phyloP scores from a whole-genome alignment of 1,284 basidiomycete genomes.

The Ceraceosorus bombacis region DNA sequence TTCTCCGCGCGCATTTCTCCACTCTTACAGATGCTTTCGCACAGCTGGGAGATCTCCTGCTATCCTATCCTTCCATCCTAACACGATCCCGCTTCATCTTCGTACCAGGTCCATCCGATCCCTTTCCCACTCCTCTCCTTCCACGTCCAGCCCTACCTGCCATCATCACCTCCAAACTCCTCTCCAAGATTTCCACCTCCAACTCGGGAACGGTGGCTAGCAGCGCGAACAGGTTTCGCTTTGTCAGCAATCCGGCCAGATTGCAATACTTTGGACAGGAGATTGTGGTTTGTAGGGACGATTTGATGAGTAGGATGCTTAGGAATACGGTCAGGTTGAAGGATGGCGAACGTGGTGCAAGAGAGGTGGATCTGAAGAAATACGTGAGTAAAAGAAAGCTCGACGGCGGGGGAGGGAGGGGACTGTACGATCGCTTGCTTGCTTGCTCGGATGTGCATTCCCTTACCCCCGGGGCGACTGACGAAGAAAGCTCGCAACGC shows the following conservation, averaged over 20 bases:
- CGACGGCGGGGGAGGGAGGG: too few relatives aligned
- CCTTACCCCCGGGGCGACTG: too few relatives aligned
- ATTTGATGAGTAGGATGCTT: conserved; percentile 87
- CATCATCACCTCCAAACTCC: conserved; percentile 58
- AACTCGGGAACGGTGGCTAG: conserved; percentile 14
- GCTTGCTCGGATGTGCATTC: too few relatives aligned
- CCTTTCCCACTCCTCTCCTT: conserved; percentile 60
- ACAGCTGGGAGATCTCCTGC: conserved; percentile 72
- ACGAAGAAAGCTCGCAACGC: too few relatives aligned
- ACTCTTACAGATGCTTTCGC: conserved; percentile 68
- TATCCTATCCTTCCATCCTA: conserved; percentile 68
- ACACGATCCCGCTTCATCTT: conserved; percentile 80
- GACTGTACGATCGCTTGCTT: too few relatives aligned
- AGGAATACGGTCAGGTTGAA: conserved; percentile 57
- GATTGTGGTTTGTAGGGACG: conserved; percentile 86
- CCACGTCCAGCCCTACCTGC: conserved; percentile 58
- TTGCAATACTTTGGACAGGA: conserved; percentile 94
- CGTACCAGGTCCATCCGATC: conserved; percentile 85
- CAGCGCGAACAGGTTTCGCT: conserved; percentile 44
- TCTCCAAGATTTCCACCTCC: conserved; percentile 4
- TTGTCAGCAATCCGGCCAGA: conserved; percentile 86
- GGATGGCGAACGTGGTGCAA: conserved; percentile 21
- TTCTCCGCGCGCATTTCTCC: conserved; percentile 3
- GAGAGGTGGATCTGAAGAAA: conserved; percentile 35
- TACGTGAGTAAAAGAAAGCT: conserved; percentile 21